Base-by-base conservation (phyloP, 2,329 filamentous ascomycete genomes). In the Pseudogymnoascus sp. region DNA sequence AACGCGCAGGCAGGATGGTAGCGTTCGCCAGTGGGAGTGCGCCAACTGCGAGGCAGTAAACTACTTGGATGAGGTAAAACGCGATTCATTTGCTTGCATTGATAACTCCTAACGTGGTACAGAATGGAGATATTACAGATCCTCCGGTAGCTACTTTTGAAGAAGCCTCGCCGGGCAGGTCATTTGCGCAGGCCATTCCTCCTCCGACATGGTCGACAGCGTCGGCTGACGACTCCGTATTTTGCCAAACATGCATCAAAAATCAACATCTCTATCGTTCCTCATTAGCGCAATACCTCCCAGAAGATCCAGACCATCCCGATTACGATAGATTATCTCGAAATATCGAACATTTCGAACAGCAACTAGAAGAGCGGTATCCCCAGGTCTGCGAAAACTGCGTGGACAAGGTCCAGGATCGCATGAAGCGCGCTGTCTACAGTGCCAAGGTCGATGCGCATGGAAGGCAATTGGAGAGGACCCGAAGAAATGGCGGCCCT, bases 111-210 rank as follows among this genome's bases (percentile, higher is more conserved):
- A 66, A 65, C 47, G 34, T 31, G 12, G 31, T 34, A 2, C 71
- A 95, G 89, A 85, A 91, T 73, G 93, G 93, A 71, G 86, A 96
- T 61, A 95, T 97, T 68, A 89, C 90, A 63, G 93, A 99, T 75
- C 91, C 93, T 26, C 92, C 91, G 2, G 80, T 86, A 23, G 77
- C 81, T 18, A 83, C 84, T 64, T 82, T 80, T n/a, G 76, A 77
- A 59, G 74, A 75, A 66, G 74, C 78, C 70, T 73, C 78, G 63
- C 72, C 76, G 66, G 71, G 74, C 40, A 72, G 76, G n/a, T 75
- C 77, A 64, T 86, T 79, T 73, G 82, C 74, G 54, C 71, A 71
- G 63, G 69, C 79, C 62, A 77, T 79, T 62, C 70, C 78, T 57
- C 76, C 77, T 66, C 68, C 78, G 65, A 62, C 67, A 36, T 70